Percentiles rank a stretch among this genome's conserved stretches.
phyloP scores from a whole-genome alignment of 345 rosid species.

The Acer campestre region DNA sequence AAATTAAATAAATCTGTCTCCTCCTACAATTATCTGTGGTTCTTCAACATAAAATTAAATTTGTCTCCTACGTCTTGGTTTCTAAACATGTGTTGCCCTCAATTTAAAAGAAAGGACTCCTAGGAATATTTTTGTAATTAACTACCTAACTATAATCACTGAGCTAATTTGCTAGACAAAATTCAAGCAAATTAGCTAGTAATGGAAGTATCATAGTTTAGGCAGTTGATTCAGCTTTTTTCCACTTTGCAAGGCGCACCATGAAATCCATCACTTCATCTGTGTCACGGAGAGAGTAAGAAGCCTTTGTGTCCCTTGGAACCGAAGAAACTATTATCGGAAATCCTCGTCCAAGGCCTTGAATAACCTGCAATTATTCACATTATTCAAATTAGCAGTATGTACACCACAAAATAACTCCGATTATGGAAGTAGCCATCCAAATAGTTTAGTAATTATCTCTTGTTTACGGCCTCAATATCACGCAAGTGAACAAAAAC shows the following conservation, averaged over 20 bases:
- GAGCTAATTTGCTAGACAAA: constrained; percentile 12
- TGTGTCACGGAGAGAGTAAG: constrained; percentile 44
- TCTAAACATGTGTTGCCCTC: neutral
- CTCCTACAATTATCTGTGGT: too few species aligned
- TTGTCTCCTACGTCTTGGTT: neutral
- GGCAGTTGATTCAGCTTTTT: constrained; percentile 18
- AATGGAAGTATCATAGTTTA: neutral
- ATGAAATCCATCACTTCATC: constrained; percentile 39
- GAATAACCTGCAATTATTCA: constrained; percentile 31
- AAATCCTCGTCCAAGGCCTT: constrained; percentile 40
- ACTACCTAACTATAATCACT: neutral
- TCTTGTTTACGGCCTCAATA: neutral
- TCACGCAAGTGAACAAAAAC: too few species aligned
- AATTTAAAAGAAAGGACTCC: neutral
- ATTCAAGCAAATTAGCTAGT: constrained; percentile 5
- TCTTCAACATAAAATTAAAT: too few species aligned
- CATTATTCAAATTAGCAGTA: neutral
- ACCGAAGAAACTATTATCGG: constrained; percentile 43
- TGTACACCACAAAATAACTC: neutral
- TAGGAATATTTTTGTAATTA: too few species aligned
- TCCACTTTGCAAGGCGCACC: constrained; percentile 40
- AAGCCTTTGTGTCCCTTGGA: constrained; percentile 49
- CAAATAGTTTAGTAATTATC: neutral
- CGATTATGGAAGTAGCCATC: too few species aligned
- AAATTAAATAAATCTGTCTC: too few species aligned